Percentiles rank a stretch among this genome's conserved stretches.
Evolutionary conservation across 2,329 filamentous ascomycete genomes (phyloP).

Genomic region (Penicillium italicum): DNA sequence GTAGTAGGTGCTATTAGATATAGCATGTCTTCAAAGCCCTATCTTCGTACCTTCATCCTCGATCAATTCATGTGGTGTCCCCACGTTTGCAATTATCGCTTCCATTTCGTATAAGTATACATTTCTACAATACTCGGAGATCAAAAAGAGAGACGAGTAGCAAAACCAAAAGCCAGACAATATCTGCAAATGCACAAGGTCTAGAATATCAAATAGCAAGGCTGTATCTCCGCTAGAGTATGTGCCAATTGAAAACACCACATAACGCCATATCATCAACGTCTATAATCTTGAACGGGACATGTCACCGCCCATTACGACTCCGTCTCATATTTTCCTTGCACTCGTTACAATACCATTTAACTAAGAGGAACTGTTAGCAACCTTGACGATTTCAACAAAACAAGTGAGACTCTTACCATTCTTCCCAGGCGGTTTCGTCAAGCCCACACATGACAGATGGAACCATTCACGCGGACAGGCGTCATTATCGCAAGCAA

Average conservation of each 20-base stretch:
- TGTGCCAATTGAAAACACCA: neutral
- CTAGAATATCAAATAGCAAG: constrained; percentile 2
- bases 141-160: neutral
- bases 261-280: constrained; percentile 6
- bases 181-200: neutral
- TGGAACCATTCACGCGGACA: constrained; percentile 81
- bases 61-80: neutral
- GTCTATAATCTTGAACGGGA: neutral
- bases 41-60: neutral
- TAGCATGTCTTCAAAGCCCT: neutral
- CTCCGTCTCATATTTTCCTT: constrained; percentile 61
- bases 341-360: constrained; percentile 81
- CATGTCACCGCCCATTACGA: constrained; percentile 40
- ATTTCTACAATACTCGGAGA: neutral
- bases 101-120: too few species aligned
- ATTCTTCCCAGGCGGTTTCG: constrained; percentile 71
- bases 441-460: constrained; percentile 74
- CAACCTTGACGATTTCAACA: neutral
- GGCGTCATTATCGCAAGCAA: constrained; percentile 70
- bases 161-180: neutral
- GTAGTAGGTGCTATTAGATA: neutral
- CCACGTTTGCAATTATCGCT: neutral
- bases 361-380: constrained; percentile 51
- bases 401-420: constrained; percentile 51
- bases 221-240: neutral